A percentile compares a stretch with the other conserved stretches of the same genome.
Evolutionary conservation across 768 basidiomycete genomes (phyloP).

Genomic region (Pisolithus marmoratus): DNA sequence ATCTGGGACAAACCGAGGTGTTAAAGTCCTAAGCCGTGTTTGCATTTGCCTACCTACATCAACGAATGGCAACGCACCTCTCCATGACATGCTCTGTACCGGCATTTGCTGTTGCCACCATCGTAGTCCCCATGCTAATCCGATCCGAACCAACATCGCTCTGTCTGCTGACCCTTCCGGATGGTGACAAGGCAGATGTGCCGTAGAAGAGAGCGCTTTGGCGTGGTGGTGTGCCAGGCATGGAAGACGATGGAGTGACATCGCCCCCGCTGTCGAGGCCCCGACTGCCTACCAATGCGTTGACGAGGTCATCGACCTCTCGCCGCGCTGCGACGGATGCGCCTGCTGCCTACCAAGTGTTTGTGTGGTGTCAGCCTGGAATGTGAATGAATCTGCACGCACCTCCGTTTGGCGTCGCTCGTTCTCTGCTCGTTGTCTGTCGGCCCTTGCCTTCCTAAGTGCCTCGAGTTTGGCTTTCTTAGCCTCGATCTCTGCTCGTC

Average conservation of each 20-base stretch:
- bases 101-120: conserved; percentile 45
- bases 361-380: not conserved
- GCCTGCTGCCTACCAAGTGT: conserved; percentile 27
- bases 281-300: conserved; percentile 45
- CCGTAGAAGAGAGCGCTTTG: conserved; percentile 34
- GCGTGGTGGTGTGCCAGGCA: conserved; percentile 63
- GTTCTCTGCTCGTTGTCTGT: conserved; percentile 53
- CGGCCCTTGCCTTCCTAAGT: conserved; percentile 70
- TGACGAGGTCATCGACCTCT: conserved; percentile 71
- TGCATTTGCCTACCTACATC: not conserved
- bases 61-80: conserved; percentile 40
- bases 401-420: conserved; percentile 31
- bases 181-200: conserved; percentile 34
- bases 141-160: conserved; percentile 57
- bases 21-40: conserved; percentile 43
- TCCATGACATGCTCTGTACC: conserved; percentile 66
- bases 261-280: conserved; percentile 53
- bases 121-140: conserved; percentile 38
- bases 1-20: conserved; percentile 63
- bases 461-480: conserved; percentile 86
- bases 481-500: conserved; percentile 84
- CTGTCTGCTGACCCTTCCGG: conserved; percentile 65
- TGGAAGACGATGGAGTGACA: conserved; percentile 64
- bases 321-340: conserved; percentile 39
- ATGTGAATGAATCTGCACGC: conserved; percentile 1